A percentile compares a stretch with the other conserved stretches of the same genome.
Evolutionary conservation across 2,329 filamentous ascomycete species (phyloP).

Genomic region (Phyllosticta citribraziliensis): DNA sequence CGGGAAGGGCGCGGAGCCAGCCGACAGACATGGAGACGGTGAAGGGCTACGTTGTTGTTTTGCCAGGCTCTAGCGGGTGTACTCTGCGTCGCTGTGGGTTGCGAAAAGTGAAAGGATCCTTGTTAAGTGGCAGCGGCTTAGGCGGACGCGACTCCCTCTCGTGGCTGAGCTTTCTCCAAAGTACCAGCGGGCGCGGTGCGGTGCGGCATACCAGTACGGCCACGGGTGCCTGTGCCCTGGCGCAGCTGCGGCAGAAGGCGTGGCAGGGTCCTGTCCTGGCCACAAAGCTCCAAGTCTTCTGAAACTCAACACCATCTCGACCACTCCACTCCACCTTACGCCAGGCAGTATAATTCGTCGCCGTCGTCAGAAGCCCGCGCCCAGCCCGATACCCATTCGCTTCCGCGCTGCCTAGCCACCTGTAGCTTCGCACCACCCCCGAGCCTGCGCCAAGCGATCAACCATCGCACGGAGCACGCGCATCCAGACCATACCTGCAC

Average conservation of each 20-base stretch:
- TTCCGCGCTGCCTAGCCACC: neutral
- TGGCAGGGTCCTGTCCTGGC: neutral
- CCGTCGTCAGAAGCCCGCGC: neutral
- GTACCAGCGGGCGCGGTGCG: too few relatives aligned
- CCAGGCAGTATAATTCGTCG: neutral
- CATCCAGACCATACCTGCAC: slow-evolving; percentile 1
- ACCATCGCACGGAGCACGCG: slow-evolving; percentile 9
- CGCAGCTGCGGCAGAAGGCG: slow-evolving; percentile 1
- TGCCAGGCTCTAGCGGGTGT: neutral
- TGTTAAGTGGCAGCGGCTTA: neutral
- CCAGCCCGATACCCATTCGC: neutral
- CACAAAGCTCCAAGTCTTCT: neutral
- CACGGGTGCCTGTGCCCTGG: slow-evolving; percentile 7
- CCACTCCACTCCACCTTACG: neutral
- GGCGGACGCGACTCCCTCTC: neutral
- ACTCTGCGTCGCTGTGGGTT: neutral
- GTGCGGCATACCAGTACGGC: too few relatives aligned
- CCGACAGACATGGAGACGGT: neutral
- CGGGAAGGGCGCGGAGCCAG: neutral
- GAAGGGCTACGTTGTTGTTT: too few relatives aligned
- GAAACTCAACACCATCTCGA: slow-evolving; percentile 9
- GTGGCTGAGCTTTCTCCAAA: neutral
- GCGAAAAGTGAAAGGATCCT: neutral
- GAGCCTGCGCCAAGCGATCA: slow-evolving; percentile 8
- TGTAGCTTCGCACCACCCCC: neutral